These are phyloP conservation scores for Naganishia onofrii DNA, from an alignment of 768 basidiomycete species.

Conservation along the genomic window DNA sequence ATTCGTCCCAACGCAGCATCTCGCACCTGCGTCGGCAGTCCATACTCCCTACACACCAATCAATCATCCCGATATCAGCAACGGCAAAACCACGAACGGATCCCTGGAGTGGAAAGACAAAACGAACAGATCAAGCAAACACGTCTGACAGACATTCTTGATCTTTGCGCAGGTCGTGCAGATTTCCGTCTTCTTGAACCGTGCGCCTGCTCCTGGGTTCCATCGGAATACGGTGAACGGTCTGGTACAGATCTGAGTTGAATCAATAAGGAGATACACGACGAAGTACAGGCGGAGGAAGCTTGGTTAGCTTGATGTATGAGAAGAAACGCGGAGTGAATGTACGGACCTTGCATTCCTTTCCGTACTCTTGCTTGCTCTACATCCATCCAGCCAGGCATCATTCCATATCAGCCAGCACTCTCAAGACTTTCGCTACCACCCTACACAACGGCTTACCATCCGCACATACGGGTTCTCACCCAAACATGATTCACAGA, in stretches of 20 bases:
- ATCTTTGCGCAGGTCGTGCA: slow-evolving; percentile 93
- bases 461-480: slow-evolving; percentile 90
- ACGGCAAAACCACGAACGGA: no score
- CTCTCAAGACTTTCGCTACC: neutral
- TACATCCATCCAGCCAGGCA: slow-evolving; percentile 47
- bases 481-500: slow-evolving; percentile 61
- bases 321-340: neutral
- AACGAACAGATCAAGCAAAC: slow-evolving; percentile 74
- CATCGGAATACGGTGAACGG: slow-evolving; percentile 97
- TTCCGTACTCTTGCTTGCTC: slow-evolving; percentile 96
- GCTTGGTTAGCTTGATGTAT: neutral
- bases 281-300: no score
- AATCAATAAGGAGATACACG: neutral
- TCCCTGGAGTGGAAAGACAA: no score
- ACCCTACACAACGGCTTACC: slow-evolving; percentile 58
- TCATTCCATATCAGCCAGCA: no score
- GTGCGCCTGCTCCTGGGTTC: slow-evolving; percentile 89
- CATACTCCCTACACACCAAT: slow-evolving; percentile 63
- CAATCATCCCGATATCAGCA: no score
- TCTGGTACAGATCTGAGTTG: slow-evolving; percentile 75
- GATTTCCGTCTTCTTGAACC: slow-evolving; percentile 94
- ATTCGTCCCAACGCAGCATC: slow-evolving; percentile 83
- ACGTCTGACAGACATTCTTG: slow-evolving; percentile 81
- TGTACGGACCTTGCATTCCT: slow-evolving; percentile 69
- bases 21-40: slow-evolving; percentile 91